These are phyloP conservation scores for Oxyria digyna DNA, from an alignment of 148 eudicot species.

Conservation along the genomic window DNA sequence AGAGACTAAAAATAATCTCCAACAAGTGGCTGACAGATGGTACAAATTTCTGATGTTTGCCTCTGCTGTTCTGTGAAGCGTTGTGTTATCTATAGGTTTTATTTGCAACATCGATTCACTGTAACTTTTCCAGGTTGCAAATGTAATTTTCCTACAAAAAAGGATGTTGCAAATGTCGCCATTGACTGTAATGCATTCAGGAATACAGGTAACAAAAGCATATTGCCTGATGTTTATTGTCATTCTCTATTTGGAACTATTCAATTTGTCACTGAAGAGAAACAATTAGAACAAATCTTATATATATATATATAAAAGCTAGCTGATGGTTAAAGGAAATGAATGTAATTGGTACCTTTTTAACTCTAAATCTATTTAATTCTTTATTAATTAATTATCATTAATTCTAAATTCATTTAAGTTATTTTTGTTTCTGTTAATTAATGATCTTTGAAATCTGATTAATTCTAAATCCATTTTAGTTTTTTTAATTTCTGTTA, in stretches of 20 bases:
- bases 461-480: too few species aligned
- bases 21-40: neutral
- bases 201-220: slow-evolving; percentile 57
- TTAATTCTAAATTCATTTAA: too few species aligned
- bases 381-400: too few species aligned
- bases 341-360: too few species aligned
- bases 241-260: neutral
- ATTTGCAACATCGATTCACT: neutral
- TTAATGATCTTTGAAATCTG: too few species aligned
- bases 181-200: slow-evolving; percentile 79
- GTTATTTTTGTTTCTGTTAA: too few species aligned
- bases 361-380: too few species aligned
- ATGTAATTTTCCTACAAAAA: slow-evolving; percentile 86
- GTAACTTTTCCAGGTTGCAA: slow-evolving; percentile 57
- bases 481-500: too few species aligned
- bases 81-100: neutral
- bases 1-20: neutral
- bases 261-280: neutral
- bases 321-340: too few species aligned
- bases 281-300: neutral
- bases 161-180: slow-evolving; percentile 98
- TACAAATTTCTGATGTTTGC: neutral
- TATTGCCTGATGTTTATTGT: neutral
- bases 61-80: neutral
- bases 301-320: too few species aligned